These are phyloP conservation scores for Capsella rubella DNA, from an alignment of 441 rosid genomes.

Conservation along the genomic window DNA sequence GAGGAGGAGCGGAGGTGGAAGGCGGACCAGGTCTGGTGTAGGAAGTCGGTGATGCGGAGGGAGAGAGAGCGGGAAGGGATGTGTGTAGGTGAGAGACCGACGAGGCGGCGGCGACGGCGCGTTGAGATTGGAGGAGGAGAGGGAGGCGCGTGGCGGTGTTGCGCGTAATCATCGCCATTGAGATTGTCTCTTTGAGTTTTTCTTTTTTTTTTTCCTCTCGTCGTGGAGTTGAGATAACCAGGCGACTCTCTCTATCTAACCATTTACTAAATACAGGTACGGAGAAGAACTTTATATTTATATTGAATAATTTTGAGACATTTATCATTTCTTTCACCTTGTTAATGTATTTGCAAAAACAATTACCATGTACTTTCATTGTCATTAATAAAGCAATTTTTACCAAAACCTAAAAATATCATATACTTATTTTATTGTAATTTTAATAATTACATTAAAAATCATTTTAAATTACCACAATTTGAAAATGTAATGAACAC, in stretches of 20 bases:
- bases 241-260: not conserved
- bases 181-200: conserved; percentile 10
- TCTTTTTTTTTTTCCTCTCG: not conserved
- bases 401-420: too few species aligned
- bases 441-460: too few species aligned
- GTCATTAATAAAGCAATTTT: too few species aligned
- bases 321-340: not conserved
- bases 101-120: conserved; percentile 50
- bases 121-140: conserved; percentile 56
- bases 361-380: too few species aligned
- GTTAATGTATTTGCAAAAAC: not conserved
- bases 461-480: not conserved
- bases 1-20: conserved; percentile 50
- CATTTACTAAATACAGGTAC: conserved; percentile 26
- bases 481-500: conserved; percentile 24
- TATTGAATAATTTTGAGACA: not conserved
- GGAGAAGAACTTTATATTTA: not conserved
- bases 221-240: conserved; percentile 42
- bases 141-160: conserved; percentile 77
- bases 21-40: conserved; percentile 67
- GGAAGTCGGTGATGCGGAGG: conserved; percentile 66
- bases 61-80: conserved; percentile 56
- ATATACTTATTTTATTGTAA: too few species aligned
- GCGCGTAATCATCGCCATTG: conserved; percentile 76
- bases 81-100: conserved; percentile 60